Evolutionary conservation across 2,329 filamentous ascomycete genomes (phyloP).

Genomic region (Pyricularia sp.): DNA sequence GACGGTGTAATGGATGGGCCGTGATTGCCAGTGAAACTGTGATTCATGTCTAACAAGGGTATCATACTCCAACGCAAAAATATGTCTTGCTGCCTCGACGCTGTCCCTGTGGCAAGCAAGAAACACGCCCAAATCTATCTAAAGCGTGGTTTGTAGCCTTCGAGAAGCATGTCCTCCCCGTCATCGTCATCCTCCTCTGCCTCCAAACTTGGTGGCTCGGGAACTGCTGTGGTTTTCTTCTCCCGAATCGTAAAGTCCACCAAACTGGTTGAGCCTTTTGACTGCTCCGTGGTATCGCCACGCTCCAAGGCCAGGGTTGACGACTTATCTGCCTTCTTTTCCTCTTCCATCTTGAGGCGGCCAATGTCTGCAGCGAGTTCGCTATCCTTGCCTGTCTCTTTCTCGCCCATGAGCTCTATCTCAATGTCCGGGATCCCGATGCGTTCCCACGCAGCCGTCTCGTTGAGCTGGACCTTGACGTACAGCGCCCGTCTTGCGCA

Average conservation of each 20-base stretch:
- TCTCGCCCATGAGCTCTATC: conserved; percentile 61
- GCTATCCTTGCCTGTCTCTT: conserved; percentile 23
- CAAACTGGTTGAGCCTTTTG: conserved; percentile 19
- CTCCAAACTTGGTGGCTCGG: background rate
- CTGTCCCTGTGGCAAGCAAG: background rate
- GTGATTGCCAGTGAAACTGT: background rate
- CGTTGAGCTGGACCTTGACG: conserved; percentile 78
- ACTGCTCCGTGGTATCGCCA: conserved; percentile 20
- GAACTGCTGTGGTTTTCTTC: conserved; percentile 28
- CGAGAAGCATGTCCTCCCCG: conserved; percentile 29
- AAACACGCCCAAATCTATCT: background rate
- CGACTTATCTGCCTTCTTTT: conserved; percentile 28
- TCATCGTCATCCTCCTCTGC: conserved; percentile 11
- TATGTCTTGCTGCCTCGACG: background rate
- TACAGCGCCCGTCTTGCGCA: conserved; percentile 78
- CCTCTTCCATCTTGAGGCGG: conserved; percentile 33
- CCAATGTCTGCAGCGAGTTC: conserved; percentile 26
- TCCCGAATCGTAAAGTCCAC: conserved; percentile 42
- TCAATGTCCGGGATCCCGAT: conserved; percentile 44
- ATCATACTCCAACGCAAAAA: background rate
- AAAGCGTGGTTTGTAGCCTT: conserved; percentile 36
- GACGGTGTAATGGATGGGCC: background rate
- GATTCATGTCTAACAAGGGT: background rate
- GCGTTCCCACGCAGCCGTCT: conserved; percentile 79
- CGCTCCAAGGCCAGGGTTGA: conserved; percentile 42